Conservation (phyloP, 2,329 filamentous ascomycete species). For the Tolypocladium album region DNA sequence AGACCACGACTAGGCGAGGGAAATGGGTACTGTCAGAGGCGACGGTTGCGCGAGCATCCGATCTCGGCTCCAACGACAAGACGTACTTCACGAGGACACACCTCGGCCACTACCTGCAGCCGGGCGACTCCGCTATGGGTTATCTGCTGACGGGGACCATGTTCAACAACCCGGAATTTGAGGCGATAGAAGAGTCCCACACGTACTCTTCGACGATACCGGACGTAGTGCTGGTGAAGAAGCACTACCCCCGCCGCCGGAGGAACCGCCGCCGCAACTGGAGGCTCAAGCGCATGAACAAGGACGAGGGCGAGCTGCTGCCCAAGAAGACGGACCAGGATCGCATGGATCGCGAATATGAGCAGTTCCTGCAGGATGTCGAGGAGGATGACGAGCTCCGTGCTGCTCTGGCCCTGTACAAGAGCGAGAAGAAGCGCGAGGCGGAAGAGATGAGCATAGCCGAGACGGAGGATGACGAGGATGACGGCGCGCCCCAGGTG, state of each 20-base stretch:
- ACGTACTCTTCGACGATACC: constrained; percentile 72
- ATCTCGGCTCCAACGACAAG: constrained; percentile 75
- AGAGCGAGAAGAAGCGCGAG: constrained; percentile 44
- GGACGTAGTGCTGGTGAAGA: constrained; percentile 94
- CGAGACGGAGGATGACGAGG: constrained; percentile 49
- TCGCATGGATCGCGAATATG: constrained; percentile 84
- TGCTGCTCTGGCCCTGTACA: constrained; percentile 78
- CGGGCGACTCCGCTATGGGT: constrained; percentile 89
- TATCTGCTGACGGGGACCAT: constrained; percentile 83
- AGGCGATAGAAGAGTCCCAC: constrained; percentile 68
- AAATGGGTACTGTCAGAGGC: constrained; percentile 79
- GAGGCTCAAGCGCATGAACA: constrained; percentile 88
- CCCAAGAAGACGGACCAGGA: constrained; percentile 83
- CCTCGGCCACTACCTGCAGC: constrained; percentile 72
- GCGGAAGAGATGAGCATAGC: constrained; percentile 59
- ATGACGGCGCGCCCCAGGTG: constrained; percentile 58
- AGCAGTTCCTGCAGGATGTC: constrained; percentile 92
- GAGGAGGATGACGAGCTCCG: constrained; percentile 90
- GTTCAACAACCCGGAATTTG: constrained; percentile 82
- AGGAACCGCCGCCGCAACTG: constrained; percentile 77
- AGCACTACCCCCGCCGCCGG: constrained; percentile 79
- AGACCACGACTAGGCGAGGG: constrained; percentile 62
- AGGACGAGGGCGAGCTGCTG: constrained; percentile 78
- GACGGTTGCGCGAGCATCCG: constrained; percentile 76
- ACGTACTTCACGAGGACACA: constrained; percentile 89